Conservation (phyloP, 345 rosid genomes). For the Brassica nigra region DNA sequence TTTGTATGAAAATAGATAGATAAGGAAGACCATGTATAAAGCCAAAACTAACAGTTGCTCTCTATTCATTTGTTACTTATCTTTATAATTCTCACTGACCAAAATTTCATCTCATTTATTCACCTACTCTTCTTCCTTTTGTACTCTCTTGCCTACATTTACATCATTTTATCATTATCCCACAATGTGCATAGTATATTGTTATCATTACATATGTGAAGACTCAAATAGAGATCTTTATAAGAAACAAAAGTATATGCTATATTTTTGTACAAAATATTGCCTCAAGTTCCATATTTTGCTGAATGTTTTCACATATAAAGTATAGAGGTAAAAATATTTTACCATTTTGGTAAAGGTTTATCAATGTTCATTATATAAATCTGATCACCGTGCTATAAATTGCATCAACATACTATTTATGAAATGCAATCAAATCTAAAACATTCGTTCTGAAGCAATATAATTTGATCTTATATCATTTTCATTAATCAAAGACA, state of each 20-base stretch:
- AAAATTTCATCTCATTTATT: conserved; percentile 39
- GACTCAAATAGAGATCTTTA: neutral
- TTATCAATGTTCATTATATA: neutral
- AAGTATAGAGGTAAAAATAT: neutral
- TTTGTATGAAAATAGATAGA: conserved; percentile 47
- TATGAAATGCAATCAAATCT: neutral
- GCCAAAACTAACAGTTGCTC: conserved; percentile 66
- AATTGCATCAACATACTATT: neutral
- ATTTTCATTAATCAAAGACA: neutral
- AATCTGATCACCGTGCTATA: neutral
- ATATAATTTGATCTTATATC: neutral
- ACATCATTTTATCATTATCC: conserved; percentile 4
- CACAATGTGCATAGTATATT: neutral
- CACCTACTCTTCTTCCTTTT: conserved; percentile 47
- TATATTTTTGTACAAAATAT: neutral
- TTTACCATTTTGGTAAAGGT: neutral
- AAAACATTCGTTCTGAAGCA: neutral
- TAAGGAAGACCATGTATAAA: conserved; percentile 64
- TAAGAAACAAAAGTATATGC: neutral
- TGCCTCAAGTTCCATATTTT: neutral
- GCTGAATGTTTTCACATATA: neutral
- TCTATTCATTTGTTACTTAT: neutral
- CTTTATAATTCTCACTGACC: conserved; percentile 22
- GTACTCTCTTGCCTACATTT: conserved; percentile 28
- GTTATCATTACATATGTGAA: neutral